Conservation (phyloP, 495 filamentous ascomycete species). For the Aspergillus sparsus region DNA sequence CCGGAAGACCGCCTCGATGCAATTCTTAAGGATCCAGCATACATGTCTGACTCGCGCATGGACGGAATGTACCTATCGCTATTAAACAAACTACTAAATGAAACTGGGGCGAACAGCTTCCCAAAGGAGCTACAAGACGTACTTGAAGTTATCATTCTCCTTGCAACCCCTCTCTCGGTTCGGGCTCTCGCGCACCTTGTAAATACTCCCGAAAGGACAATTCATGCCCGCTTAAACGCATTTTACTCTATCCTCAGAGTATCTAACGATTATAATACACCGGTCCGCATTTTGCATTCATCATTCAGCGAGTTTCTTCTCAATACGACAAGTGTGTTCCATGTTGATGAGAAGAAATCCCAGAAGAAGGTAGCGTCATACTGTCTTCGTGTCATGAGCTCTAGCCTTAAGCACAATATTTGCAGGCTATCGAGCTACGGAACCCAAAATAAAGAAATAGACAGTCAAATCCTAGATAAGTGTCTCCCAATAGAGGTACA, state of each 20-base stretch:
- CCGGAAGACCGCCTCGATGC: conserved; percentile 20
- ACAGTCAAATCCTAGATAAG: conserved; percentile 22
- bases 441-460: conserved; percentile 27
- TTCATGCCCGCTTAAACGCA: neutral
- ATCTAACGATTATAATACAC: conserved; percentile 22
- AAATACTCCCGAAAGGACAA: neutral
- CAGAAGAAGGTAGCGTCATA: neutral
- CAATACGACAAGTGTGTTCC: conserved; percentile 23
- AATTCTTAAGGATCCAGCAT: conserved; percentile 20
- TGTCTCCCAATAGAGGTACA: conserved; percentile 32
- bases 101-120: neutral
- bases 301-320: conserved; percentile 33
- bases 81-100: conserved; percentile 23
- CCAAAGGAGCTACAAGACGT: conserved; percentile 22
- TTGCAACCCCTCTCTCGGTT: conserved; percentile 25
- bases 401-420: conserved; percentile 36
- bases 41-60: conserved; percentile 18
- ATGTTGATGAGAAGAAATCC: conserved; percentile 28
- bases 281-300: conserved; percentile 18
- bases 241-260: conserved; percentile 27
- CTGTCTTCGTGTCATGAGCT: conserved; percentile 28
- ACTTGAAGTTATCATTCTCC: conserved; percentile 27
- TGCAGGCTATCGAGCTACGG: conserved; percentile 33
- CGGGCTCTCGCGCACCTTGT: conserved; percentile 20
- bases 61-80: conserved; percentile 27